phyloP scores from a whole-genome alignment of 225 moss, liverwort and hornwort species.

The Takakia lepidozioides region DNA sequence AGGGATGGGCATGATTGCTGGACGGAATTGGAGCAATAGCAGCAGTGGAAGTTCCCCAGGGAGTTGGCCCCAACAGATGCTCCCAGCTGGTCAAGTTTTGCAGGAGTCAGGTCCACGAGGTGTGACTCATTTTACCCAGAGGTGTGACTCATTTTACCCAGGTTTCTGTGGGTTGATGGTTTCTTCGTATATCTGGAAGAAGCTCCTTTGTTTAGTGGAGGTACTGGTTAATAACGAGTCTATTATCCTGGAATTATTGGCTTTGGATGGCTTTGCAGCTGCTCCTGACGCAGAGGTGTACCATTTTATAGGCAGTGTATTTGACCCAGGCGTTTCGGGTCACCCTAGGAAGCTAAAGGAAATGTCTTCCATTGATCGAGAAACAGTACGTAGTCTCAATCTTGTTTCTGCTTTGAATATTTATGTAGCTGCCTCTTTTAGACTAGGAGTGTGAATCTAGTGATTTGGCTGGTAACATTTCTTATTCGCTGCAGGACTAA shows the following conservation, averaged over 20 bases:
- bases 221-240: too few species aligned
- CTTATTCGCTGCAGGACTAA: too few species aligned
- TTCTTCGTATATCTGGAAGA: too few species aligned
- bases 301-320: conserved; percentile 94
- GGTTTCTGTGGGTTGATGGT: too few species aligned
- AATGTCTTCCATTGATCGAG: conserved; percentile 83
- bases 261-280: conserved; percentile 56
- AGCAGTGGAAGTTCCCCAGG: conserved; percentile 81
- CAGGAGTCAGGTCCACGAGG: conserved; percentile 58
- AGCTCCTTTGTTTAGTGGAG: background rate
- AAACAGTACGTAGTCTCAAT: conserved; percentile 87
- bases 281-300: conserved; percentile 93
- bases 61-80: conserved; percentile 61
- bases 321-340: conserved; percentile 57
- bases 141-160: too few species aligned
- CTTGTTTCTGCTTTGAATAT: background rate
- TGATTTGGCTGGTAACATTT: too few species aligned
- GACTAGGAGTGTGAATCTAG: too few species aligned
- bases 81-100: conserved; percentile 60
- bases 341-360: conserved; percentile 74
- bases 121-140: conserved; percentile 1
- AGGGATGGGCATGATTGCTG: conserved; percentile 27
- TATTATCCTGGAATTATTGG: too few species aligned
- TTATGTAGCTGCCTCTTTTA: too few species aligned
- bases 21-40: conserved; percentile 68